Conservation (phyloP, 2,329 filamentous ascomycete species). For the Fusarium beomiforme region DNA sequence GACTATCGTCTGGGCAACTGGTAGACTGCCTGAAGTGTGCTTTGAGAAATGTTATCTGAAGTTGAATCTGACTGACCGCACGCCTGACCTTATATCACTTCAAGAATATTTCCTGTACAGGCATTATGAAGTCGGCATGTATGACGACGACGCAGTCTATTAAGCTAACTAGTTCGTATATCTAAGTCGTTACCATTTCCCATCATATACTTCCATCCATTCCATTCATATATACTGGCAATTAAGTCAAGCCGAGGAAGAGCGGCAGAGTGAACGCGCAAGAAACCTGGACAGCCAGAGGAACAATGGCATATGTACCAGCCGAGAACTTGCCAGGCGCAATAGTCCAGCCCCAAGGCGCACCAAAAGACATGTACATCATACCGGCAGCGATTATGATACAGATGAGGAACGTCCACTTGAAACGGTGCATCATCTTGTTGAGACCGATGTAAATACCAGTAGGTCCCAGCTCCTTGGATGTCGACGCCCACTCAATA, state of each 20-base stretch:
- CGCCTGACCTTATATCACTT: too few relatives aligned
- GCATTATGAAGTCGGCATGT: neutral
- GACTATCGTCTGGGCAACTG: too few relatives aligned
- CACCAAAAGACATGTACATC: slow-evolving; percentile 42
- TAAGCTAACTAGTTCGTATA: slow-evolving; percentile 1
- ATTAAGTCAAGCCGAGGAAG: slow-evolving; percentile 42
- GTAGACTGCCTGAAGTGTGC: too few relatives aligned
- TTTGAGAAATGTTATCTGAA: too few relatives aligned
- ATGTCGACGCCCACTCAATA: slow-evolving; percentile 45
- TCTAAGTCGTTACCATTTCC: slow-evolving; percentile 1
- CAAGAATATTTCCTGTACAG: too few relatives aligned
- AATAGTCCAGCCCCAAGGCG: slow-evolving; percentile 42
- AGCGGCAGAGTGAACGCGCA: slow-evolving; percentile 39
- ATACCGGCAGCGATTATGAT: slow-evolving; percentile 37
- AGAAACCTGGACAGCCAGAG: slow-evolving; percentile 39
- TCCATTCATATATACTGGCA: neutral
- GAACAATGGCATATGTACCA: slow-evolving; percentile 41
- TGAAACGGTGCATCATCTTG: slow-evolving; percentile 57
- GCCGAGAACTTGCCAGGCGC: slow-evolving; percentile 38
- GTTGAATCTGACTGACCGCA: too few relatives aligned
- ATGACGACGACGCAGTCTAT: neutral
- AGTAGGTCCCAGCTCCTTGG: slow-evolving; percentile 43
- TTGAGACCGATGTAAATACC: slow-evolving; percentile 48
- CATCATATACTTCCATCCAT: neutral
- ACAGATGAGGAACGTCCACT: slow-evolving; percentile 49